Base-by-base conservation (phyloP, 2,329 filamentous ascomycete genomes). In the Claviceps fusiformis region DNA sequence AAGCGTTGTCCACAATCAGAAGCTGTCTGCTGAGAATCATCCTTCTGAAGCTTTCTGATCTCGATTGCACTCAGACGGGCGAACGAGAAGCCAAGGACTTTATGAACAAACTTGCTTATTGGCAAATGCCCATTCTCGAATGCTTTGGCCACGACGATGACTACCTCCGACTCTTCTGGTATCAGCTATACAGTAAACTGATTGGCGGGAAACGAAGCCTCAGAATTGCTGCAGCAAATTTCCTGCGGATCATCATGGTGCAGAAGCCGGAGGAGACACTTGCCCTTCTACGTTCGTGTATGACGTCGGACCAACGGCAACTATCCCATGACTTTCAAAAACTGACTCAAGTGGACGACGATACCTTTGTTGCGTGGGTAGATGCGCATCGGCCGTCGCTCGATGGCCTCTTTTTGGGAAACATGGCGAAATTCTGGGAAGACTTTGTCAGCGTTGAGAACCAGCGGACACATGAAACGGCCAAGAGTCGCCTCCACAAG, bases 241-340 rank as follows among this genome's bases (percentile, higher is more conserved):
- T 97, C 29, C 89, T 92, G 81, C 83, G 93, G n/a, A 87, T 95
- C 49, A 82, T 97, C 61, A 78, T 97, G 55, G 89, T 97, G 0
- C 92, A 97, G 64, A 96, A 95, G 68, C 91, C 92, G 0, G 80
- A 87, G 5, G 90, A 95, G 65, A 87, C 88, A 24, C 79, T 83
- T 0, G 75, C 77, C 0, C 79, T 96, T 52, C 79, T 97, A 49
- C 83, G 81, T 24, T 82, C 89, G 57, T 83, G 83, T 39, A 83
- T 86, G 63, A 78, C 79, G 0, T 75, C 81, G 1, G 83, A 93
- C 37, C 87, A 93, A 60, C 78, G 81, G 54, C 77, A 85, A 53
- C 70, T 96, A 5, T 83, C 81, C 5, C 78, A 80, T 11, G 89
- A 88, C 0, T 95, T 97, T 63, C 83, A 89, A 63, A 87, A 87